Evolutionary conservation across 2,329 filamentous ascomycete genomes (phyloP), one percentile per base, ranked within the genome.

Genomic region (Paracamarosporium sp.): DNA sequence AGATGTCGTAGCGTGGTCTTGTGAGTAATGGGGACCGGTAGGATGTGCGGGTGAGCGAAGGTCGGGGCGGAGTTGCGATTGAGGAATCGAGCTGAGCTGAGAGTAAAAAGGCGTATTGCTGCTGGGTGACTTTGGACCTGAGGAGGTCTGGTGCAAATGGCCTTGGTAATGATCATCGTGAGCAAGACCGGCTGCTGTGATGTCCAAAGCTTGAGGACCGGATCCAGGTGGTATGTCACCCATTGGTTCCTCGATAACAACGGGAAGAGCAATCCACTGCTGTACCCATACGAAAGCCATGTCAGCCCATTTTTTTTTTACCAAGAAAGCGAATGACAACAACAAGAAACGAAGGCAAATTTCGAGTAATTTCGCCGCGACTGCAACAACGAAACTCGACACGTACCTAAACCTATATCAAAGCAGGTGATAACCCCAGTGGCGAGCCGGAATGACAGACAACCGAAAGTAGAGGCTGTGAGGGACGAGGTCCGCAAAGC

Each of bases 211-310:
- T 55, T 71, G 73, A 38, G 66, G 60, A 63, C 64, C 66, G 33
- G 69, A 59, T 41, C 68, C 68, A 56, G 66, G 59, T 53, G 75
- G 71, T 67, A 75, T 28, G 63, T 79, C 76, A 53, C 76, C 76
- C 77, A 79, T 79, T 60, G 69, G 71, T 61, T 72, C 69, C 57
- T 78, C 73, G 60, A 72, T 67, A 62, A 77, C 61, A 60, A 78
- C 56, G 46, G 76, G 76, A 68, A 79, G 67, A 57, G 76, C 70
- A 56, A 79, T 64, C 77, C 77, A 79, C 74, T 78, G 76, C 59
- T 78, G 76, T 58, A 78, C 64, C 76, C 75, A 78, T 66, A 77
- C 62, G 61, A 75, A 76, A 60, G 75, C 64, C 75, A 78, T 78
- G 67, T 78, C 68, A 78, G 76, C 64, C 69, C 72, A 78, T 77